Base-by-base conservation (phyloP, 257 asterid species). In the Petunia axillaris region DNA sequence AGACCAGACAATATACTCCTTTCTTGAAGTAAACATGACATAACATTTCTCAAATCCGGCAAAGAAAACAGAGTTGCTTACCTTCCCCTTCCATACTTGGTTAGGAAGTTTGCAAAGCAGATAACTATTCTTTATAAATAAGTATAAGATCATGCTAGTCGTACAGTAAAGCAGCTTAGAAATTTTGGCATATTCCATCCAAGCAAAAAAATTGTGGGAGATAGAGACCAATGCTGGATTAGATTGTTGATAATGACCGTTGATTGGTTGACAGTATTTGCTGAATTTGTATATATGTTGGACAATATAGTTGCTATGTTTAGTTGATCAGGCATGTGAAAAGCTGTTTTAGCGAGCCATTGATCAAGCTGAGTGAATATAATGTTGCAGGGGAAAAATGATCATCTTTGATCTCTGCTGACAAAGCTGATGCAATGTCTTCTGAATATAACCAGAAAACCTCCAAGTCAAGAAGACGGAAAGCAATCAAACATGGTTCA, bases 361-460 rank as follows among this genome's bases (percentile, higher is more conserved):
- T 88, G 87, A 85, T 85, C 91, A 88, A 84, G 89, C 89, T 86
- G 88, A 85, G 82, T 84, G 89, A 85, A 79, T 85, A 80, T 84
- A 81, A 81, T 92, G 99, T 96, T 93, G 97, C 92, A 90, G 91
- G 89, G 93, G 93, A 85, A 92, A 94, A 92, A 88, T 92, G 95
- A 88, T 93, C 97, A 92, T 90, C 99, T 94, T 91, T 96, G 96
- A 87, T 90, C 85, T 94, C 94, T 91, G 95, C 96, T 92, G 93
- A 92, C 94, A 93, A 81, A 86, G 98, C 97, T 94, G 97, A 90
- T 85, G 93, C 93, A 91, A 90, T 89, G 86, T 89, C 92, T 94
- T 96, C 99, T 96, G 98, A 92, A 96, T 87, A 89, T 91, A 91
- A 91, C 95, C 98, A 93, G 89, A 93, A 92, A 91, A 93, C 93